A percentile compares a stretch with the other conserved stretches of the same genome.
Evolutionary conservation across 208 protist genomes (phyloP).

Genomic region (Porcisia hertigi): DNA sequence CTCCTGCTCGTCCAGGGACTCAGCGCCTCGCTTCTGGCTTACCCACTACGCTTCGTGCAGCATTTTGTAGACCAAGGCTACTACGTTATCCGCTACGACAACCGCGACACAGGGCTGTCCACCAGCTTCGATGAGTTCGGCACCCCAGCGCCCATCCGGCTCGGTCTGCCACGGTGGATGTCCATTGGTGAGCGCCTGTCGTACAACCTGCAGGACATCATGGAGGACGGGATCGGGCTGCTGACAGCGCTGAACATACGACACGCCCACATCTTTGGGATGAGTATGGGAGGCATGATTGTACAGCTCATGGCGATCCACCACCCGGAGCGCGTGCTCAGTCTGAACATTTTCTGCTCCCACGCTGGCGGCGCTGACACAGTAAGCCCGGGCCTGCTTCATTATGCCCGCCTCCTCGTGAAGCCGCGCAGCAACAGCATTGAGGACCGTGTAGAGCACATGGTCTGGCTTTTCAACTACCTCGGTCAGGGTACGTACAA

Average conservation of each 20-base stretch:
- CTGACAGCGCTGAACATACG: constrained; percentile 52
- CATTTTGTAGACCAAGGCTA: constrained; percentile 49
- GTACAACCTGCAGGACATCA: constrained; percentile 76
- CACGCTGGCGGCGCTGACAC: constrained; percentile 45
- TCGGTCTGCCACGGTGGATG: constrained; percentile 47
- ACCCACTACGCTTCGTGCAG: constrained; percentile 39
- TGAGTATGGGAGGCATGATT: constrained; percentile 86
- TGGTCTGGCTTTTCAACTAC: constrained; percentile 43
- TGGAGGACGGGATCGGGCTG: constrained; percentile 62
- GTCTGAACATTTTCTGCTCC: constrained; percentile 63
- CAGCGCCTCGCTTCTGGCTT: constrained; percentile 32
- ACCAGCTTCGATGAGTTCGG: constrained; percentile 57
- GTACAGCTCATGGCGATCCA: constrained; percentile 69
- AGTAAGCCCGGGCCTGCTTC: constrained; percentile 35
- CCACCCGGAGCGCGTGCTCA: constrained; percentile 54
- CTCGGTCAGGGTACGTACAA: constrained; percentile 44
- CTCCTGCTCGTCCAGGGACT: constrained; percentile 73
- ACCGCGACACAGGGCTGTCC: constrained; percentile 68
- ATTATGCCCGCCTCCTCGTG: constrained; percentile 38
- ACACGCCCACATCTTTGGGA: constrained; percentile 66
- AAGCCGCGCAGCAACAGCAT: constrained; percentile 42
- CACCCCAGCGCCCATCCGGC: constrained; percentile 39
- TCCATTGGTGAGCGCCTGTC: constrained; percentile 45
- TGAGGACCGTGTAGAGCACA: constrained; percentile 49
- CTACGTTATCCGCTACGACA: constrained; percentile 83